A percentile compares a stretch with the other conserved stretches of the same genome.
Conservation (phyloP, 345 rosid genomes). For the Firmiana major region DNA sequence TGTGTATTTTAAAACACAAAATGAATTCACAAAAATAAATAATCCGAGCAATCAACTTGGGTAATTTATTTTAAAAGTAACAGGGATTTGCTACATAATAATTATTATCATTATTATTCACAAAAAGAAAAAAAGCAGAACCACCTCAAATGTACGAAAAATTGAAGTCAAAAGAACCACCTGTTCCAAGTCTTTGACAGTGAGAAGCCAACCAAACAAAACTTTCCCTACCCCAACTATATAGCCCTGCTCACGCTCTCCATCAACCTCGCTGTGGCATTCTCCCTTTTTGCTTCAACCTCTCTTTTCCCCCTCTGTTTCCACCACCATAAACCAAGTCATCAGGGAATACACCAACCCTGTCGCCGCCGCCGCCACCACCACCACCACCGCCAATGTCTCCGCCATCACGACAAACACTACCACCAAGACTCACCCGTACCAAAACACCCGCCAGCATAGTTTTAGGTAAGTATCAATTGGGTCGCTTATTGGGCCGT, state of each 20-base stretch:
- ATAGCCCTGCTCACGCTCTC: not conserved
- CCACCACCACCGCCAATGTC: too few relatives aligned
- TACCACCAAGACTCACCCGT: conserved; percentile 5
- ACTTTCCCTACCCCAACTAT: not conserved
- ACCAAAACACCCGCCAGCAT: conserved; percentile 11
- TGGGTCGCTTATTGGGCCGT: conserved; percentile 59
- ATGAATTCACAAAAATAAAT: not conserved
- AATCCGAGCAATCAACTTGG: not conserved
- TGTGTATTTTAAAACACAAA: not conserved
- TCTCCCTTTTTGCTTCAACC: not conserved
- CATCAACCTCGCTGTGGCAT: not conserved
- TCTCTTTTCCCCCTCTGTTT: not conserved
- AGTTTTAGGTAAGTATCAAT: conserved; percentile 58
- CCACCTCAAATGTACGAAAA: not conserved
- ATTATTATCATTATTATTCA: too few relatives aligned
- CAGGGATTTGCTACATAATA: not conserved
- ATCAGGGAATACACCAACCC: not conserved
- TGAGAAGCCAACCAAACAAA: not conserved
- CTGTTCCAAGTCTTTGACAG: not conserved
- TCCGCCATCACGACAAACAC: not conserved
- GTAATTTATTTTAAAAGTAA: not conserved
- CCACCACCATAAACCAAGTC: conserved; percentile 21
- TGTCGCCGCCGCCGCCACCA: too few relatives aligned
- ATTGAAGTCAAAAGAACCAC: not conserved
- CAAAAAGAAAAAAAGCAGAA: not conserved